phyloP scores from a whole-genome alignment of 2,329 filamentous ascomycete species.

The Sphaerulina populicola region DNA sequence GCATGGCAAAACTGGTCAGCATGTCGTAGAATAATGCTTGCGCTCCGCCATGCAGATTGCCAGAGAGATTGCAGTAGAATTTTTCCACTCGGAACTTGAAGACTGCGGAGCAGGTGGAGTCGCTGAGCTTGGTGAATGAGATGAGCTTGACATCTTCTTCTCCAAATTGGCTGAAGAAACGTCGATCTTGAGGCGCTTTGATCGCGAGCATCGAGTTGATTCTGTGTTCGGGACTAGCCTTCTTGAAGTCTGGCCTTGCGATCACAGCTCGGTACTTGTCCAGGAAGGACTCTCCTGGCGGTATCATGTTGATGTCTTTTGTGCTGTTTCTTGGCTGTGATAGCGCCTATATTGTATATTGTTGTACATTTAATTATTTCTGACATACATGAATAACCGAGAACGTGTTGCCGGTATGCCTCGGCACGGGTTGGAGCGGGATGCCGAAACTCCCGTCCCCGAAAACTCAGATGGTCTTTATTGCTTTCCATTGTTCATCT shows the following conservation, averaged over 20 bases:
- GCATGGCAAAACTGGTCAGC: constrained; percentile 37
- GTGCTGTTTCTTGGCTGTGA: no score
- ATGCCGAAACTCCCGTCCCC: no score
- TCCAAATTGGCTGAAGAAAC: constrained; percentile 18
- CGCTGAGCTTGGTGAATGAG: constrained; percentile 33
- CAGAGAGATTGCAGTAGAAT: constrained; percentile 41
- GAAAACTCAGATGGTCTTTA: no score
- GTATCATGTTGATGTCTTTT: constrained; percentile 7
- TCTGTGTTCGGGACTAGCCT: constrained; percentile 20
- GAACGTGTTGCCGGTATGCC: background rate
- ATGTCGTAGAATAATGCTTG: constrained; percentile 48
- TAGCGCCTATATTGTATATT: no score
- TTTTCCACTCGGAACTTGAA: constrained; percentile 41
- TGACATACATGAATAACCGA: background rate
- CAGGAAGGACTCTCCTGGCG: constrained; percentile 7
- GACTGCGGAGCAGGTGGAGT: constrained; percentile 32
- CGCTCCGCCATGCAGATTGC: constrained; percentile 48
- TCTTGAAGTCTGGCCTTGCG: constrained; percentile 13
- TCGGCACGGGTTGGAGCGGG: background rate
- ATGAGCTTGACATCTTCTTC: constrained; percentile 23
- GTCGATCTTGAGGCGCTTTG: constrained; percentile 13
- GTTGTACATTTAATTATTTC: no score
- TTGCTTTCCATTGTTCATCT: no score
- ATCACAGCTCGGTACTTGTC: constrained; percentile 8
- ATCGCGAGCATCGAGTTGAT: constrained; percentile 20